Evolutionary conservation across 441 rosid genomes (phyloP).

Genomic region (Daphne laureola): DNA sequence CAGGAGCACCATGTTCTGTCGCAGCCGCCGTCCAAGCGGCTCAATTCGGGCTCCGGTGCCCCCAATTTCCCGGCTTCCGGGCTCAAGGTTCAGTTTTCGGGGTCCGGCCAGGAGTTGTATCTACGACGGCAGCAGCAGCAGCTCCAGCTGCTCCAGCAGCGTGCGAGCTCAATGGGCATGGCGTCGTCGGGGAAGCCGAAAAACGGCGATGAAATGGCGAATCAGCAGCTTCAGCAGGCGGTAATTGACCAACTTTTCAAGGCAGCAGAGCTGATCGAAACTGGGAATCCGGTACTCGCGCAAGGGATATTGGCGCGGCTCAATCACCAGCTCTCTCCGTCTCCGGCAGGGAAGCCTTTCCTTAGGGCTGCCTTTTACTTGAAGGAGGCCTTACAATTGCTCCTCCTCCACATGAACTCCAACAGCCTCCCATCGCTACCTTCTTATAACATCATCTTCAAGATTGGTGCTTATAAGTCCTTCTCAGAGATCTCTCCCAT

Average conservation of each 20-base stretch:
- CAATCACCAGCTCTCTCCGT: slow-evolving; percentile 96
- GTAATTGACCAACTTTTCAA: slow-evolving; percentile 45
- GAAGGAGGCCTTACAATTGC: slow-evolving; percentile 72
- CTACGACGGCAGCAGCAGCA: slow-evolving; percentile 25
- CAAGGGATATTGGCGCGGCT: slow-evolving; percentile 99
- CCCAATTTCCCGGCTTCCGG: slow-evolving; percentile 18
- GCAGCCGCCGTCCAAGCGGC: slow-evolving; percentile 39
- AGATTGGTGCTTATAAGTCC: slow-evolving; percentile 53
- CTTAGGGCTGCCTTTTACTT: slow-evolving; percentile 77
- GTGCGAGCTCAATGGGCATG: slow-evolving; percentile 17
- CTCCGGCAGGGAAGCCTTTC: slow-evolving; percentile 72
- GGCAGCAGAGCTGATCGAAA: slow-evolving; percentile 63
- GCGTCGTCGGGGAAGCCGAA: slow-evolving; percentile 24
- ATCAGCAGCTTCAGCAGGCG: slow-evolving; percentile 44
- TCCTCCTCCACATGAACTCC: slow-evolving; percentile 29
- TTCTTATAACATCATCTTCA: slow-evolving; percentile 34
- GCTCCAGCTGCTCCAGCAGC: slow-evolving; percentile 24
- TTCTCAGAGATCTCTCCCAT: slow-evolving; percentile 68
- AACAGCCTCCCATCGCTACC: slow-evolving; percentile 24
- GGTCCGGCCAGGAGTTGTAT: slow-evolving; percentile 34
- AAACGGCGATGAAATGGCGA: slow-evolving; percentile 30
- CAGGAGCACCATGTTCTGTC: slow-evolving; percentile 31
- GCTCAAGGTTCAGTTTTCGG: slow-evolving; percentile 26
- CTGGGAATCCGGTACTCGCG: slow-evolving; percentile 69
- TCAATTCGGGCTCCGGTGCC: slow-evolving; percentile 29